A percentile compares a stretch with the other conserved stretches of the same genome.
Conservation (phyloP, 495 filamentous ascomycete species). For the Chaetomium cochliodes region DNA sequence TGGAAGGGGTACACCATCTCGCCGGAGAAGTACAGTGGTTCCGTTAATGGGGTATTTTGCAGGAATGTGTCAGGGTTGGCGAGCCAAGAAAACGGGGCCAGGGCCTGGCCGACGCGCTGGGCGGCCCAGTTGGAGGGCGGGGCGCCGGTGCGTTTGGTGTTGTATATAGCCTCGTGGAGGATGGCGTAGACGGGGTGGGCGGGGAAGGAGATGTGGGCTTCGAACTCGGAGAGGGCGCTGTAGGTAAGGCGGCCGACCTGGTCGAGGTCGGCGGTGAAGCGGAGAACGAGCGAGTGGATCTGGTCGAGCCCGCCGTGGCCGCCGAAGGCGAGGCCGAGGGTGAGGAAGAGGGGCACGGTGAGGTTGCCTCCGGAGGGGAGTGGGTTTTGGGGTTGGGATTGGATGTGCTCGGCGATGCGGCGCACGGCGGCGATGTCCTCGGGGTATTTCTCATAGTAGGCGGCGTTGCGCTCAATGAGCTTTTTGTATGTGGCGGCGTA, state of each 20-base stretch:
- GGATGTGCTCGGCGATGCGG: constrained; percentile 61
- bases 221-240: constrained; percentile 65
- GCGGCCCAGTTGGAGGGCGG: constrained; percentile 52
- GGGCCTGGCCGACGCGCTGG: constrained; percentile 40
- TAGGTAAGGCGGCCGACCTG: constrained; percentile 69
- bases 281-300: constrained; percentile 69
- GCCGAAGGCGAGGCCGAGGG: constrained; percentile 74
- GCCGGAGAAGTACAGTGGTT: constrained; percentile 79
- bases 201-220: constrained; percentile 66
- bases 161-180: constrained; percentile 84
- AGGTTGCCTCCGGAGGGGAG: constrained; percentile 68
- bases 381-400: constrained; percentile 35
- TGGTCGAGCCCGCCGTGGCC: constrained; percentile 69
- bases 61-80: constrained; percentile 27
- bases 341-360: constrained; percentile 67
- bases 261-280: constrained; percentile 65
- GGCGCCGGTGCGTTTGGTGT: constrained; percentile 45
- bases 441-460: constrained; percentile 82
- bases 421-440: constrained; percentile 75
- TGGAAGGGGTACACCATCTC: constrained; percentile 88
- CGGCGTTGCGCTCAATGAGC: constrained; percentile 60
- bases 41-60: constrained; percentile 28
- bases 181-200: constrained; percentile 77
- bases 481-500: constrained; percentile 70
- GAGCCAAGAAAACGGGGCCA: constrained; percentile 47